Base-by-base conservation (phyloP, 257 asterid genomes). In the Nicotiana otophora region DNA sequence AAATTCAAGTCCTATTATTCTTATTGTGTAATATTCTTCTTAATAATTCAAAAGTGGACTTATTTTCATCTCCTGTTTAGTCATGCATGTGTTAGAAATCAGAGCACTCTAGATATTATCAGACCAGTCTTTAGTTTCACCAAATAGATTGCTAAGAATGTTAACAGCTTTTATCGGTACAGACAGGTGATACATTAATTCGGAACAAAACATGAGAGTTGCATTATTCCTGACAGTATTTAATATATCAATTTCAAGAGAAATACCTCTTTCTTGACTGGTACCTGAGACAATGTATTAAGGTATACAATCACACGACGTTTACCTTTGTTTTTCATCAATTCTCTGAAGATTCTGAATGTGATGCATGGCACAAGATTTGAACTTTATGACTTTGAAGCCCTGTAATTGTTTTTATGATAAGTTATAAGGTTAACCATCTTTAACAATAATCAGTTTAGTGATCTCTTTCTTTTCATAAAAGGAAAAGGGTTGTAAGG, bases 291-390 rank as follows among this genome's bases (percentile, higher is more conserved):
- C 57, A 69, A 20, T 39, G 19, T 42, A 10, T 70, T 20, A 10
- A 70, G 46, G 34, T 46, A 55, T 1, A 74, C 28, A 23, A 48
- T 48, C 42, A 74, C 20, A 26, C 7, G 62, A 23, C 9, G 39
- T 48, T 74, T 48, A 23, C 51, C 42, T 0, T 74, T 10, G 16
- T 48, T 74, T 74, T 26, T 26, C 60, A 70, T 42, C 33, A 12
- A 46, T 74, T 74, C 79, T 74, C 62, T 48, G 62, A 74, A 14
- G 80, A 74, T 74, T 74, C 80, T 48, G 80, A 74, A 48, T 46
- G 80, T 74, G 79, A 74, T 74, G 79, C 26, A 74, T 48, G 15
- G 39, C 26, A 74, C 39, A 19, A 14, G 36, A 48, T 33, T 74
- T 31, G 7, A 48, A 48, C 48, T 74, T 12, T 72, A 46, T 72